Evolutionary conservation across 441 rosid genomes (phyloP).

Genomic region (Euphorbia schlechtendalii): DNA sequence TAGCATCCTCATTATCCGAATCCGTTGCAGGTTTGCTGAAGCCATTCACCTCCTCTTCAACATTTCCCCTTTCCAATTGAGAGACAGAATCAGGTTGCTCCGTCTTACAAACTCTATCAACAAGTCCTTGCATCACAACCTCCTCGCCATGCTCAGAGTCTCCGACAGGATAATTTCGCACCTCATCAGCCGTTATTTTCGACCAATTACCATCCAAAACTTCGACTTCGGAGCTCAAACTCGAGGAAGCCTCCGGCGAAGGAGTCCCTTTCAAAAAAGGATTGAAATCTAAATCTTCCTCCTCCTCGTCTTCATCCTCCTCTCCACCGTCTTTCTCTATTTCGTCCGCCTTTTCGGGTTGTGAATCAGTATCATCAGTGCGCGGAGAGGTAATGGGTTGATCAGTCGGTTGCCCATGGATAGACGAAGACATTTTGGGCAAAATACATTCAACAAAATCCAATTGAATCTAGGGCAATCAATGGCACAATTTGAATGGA

Average conservation of each 20-base stretch:
- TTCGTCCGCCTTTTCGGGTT: conserved; percentile 19
- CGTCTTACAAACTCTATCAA: conserved; percentile 22
- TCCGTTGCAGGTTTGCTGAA: conserved; percentile 20
- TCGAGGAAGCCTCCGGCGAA: conserved; percentile 80
- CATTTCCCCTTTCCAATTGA: conserved; percentile 17
- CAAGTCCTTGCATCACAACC: conserved; percentile 27
- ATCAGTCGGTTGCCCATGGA: conserved; percentile 23
- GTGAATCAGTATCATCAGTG: conserved; percentile 15
- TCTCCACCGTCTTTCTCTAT: conserved; percentile 3
- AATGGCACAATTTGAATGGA: not conserved
- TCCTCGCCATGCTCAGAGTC: conserved; percentile 40
- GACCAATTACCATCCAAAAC: conserved; percentile 31
- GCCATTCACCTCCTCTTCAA: conserved; percentile 22
- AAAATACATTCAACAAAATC: conserved; percentile 7
- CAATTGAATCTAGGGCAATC: not conserved
- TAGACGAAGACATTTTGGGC: conserved; percentile 11
- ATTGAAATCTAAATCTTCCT: conserved; percentile 79
- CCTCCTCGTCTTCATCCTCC: conserved; percentile 36
- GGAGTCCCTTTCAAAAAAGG: conserved; percentile 65
- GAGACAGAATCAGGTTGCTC: conserved; percentile 24
- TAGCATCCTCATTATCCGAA: conserved; percentile 51
- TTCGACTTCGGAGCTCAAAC: conserved; percentile 79
- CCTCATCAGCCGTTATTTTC: conserved; percentile 17
- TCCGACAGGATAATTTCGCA: conserved; percentile 27
- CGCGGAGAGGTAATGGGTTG: conserved; percentile 16